Base-by-base conservation (phyloP, 495 filamentous ascomycete genomes). In the Jackrogersella minutella region DNA sequence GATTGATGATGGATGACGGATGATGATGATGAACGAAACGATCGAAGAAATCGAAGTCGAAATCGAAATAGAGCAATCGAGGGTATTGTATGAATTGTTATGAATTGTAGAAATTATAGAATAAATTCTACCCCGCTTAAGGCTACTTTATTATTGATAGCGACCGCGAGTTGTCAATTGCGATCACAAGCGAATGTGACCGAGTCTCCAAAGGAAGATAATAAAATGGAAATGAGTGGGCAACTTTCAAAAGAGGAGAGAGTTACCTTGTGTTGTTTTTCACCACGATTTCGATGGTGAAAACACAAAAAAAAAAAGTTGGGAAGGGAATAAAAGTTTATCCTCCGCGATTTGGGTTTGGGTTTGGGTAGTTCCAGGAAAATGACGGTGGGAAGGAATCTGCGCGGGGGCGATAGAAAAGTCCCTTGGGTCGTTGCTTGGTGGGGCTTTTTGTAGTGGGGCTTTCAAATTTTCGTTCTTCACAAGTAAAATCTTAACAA, bases 91-190 rank as follows among this genome's bases (percentile, higher is more conserved):
- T n/a, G n/a, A n/a, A n/a, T n/a, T n/a, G n/a, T n/a, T n/a, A n/a
- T n/a, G n/a, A n/a, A n/a, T n/a, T n/a, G n/a, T n/a, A n/a, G n/a
- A n/a, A n/a, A n/a, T n/a, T n/a, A n/a, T n/a, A n/a, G n/a, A n/a
- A n/a, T n/a, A n/a, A 59, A 44, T 64, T 69, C 19, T 68, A 68
- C 65, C 65, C 65, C 65, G 65, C 59, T 68, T 64, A 63, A 63
- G 59, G 54, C 49, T 58, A 39, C 13, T 47, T 47, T 8, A 36
- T 39, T 26, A 28, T 41, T 19, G 40, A 50, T 54, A 61, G 37
- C 43, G 60, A 60, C 50, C 19, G 50, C 3, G 30, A 19, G 55
- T 51, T 28, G 16, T 52, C 5, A 28, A 58, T 10, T 31, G 24
- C 28, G 31, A 68, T 64, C 66, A 68, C 66, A 64, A 68, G 49